Evolutionary conservation across 345 rosid species (phyloP).

Genomic region (Eucalyptus pauciflora): DNA sequence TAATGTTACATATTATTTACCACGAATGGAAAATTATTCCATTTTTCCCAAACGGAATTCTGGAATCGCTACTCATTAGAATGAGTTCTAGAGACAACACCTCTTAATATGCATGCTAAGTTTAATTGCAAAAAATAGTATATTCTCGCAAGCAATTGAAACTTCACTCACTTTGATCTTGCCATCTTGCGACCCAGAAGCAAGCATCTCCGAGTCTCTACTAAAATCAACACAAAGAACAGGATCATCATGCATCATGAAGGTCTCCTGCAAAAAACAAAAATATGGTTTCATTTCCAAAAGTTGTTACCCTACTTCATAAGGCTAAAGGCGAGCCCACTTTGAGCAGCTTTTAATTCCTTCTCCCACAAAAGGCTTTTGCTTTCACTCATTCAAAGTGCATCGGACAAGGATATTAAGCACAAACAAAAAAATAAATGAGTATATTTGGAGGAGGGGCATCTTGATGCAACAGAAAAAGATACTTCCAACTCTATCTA

Average conservation of each 20-base stretch:
- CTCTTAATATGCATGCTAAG: background rate
- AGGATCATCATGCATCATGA: slow-evolving; percentile 99
- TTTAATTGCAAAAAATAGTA: background rate
- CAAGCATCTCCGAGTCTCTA: slow-evolving; percentile 96
- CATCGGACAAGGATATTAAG: background rate
- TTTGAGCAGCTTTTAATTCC: background rate
- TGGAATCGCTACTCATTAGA: background rate
- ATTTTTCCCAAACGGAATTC: background rate
- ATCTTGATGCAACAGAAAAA: background rate
- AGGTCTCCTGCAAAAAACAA: slow-evolving; percentile 64
- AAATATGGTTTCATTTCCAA: background rate
- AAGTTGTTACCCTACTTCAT: background rate
- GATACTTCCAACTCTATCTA: background rate
- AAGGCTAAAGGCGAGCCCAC: background rate
- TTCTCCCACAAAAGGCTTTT: background rate
- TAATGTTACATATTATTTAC: background rate
- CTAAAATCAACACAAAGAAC: slow-evolving; percentile 96
- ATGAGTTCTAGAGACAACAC: background rate
- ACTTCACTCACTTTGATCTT: slow-evolving; percentile 69
- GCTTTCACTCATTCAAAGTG: background rate
- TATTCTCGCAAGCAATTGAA: background rate
- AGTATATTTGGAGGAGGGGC: background rate
- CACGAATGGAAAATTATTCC: background rate
- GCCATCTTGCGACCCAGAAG: slow-evolving; percentile 95
- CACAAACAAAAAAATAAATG: background rate